phyloP scores from a whole-genome alignment of 2,329 filamentous ascomycete species.

The Lachnellula arida region DNA sequence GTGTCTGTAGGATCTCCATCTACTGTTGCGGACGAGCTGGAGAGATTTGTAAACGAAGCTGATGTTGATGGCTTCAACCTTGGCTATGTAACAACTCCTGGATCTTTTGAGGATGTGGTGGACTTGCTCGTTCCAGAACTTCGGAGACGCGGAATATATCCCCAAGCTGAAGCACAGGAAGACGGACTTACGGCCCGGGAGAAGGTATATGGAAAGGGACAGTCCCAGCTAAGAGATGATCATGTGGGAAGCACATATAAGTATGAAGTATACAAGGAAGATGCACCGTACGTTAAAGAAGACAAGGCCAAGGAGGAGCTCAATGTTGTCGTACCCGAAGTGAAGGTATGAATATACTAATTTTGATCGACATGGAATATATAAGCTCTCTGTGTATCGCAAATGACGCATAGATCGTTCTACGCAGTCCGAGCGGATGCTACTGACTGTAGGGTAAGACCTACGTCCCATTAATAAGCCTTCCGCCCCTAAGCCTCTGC shows the following conservation, averaged over 20 bases:
- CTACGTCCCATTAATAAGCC: no score
- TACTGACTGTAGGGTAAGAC: no score
- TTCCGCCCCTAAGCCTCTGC: no score
- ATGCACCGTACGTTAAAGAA: conserved; percentile 33
- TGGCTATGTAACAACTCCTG: conserved; percentile 61
- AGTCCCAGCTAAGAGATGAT: conserved; percentile 51
- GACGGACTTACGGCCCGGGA: conserved; percentile 49
- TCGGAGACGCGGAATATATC: conserved; percentile 49
- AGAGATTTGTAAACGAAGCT: conserved; percentile 62
- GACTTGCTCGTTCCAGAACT: conserved; percentile 63
- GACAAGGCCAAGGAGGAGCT: no score
- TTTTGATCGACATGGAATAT: no score
- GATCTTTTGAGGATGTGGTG: conserved; percentile 63
- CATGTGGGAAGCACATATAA: conserved; percentile 56
- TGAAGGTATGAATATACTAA: no score
- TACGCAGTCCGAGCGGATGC: no score
- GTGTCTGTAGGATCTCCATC: conserved; percentile 42
- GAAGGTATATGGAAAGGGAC: conserved; percentile 58
- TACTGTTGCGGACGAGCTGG: conserved; percentile 59
- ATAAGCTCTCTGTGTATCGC: no score
- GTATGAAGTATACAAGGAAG: conserved; percentile 57
- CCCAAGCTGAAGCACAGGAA: conserved; percentile 25
- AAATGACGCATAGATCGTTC: no score
- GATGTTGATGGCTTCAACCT: conserved; percentile 75
- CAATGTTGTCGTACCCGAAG: no score